These are phyloP conservation scores for Albatrellus ellisii DNA, from an alignment of 768 basidiomycete species.

Conservation along the genomic window DNA sequence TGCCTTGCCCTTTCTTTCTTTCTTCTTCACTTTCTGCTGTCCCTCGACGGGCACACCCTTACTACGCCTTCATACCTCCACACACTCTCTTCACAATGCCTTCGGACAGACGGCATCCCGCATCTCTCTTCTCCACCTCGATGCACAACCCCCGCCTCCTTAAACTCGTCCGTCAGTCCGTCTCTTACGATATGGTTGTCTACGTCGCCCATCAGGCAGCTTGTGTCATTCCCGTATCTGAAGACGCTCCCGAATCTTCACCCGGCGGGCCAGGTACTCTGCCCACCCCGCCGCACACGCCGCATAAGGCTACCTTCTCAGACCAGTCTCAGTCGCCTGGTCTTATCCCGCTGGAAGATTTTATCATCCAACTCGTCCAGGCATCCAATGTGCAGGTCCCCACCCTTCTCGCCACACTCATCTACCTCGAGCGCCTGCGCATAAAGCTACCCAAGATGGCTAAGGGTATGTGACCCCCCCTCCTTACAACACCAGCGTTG, in stretches of 20 bases:
- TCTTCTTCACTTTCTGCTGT: slow-evolving; percentile 17
- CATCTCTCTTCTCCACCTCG: slow-evolving; percentile 67
- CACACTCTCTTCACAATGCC: slow-evolving; percentile 24
- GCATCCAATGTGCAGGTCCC: slow-evolving; percentile 82
- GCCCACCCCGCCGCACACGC: slow-evolving; percentile 61
- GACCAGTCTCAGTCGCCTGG: slow-evolving; percentile 21
- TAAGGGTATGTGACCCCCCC: slow-evolving; percentile 47
- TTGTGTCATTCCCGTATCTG: slow-evolving; percentile 60
- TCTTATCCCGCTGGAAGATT: slow-evolving; percentile 64
- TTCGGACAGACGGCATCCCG: slow-evolving; percentile 43
- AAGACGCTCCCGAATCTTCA: slow-evolving; percentile 23
- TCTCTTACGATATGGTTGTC: slow-evolving; percentile 76
- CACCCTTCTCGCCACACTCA: slow-evolving; percentile 80
- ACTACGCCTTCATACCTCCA: slow-evolving; percentile 22
- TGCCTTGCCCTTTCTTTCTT: slow-evolving; percentile 13
- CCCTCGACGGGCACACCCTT: slow-evolving; percentile 23
- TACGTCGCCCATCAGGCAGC: slow-evolving; percentile 72
- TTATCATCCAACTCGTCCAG: slow-evolving; percentile 71
- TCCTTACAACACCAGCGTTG: background rate
- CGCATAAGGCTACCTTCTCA: slow-evolving; percentile 30
- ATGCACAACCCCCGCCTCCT: slow-evolving; percentile 74
- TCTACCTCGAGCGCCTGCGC: slow-evolving; percentile 84
- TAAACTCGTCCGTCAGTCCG: slow-evolving; percentile 61
- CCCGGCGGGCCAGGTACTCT: slow-evolving; percentile 23
- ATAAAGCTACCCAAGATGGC: slow-evolving; percentile 69